Evolutionary conservation across 495 filamentous ascomycete species (phyloP).

Genomic region (Trichodelitschia bisporula): DNA sequence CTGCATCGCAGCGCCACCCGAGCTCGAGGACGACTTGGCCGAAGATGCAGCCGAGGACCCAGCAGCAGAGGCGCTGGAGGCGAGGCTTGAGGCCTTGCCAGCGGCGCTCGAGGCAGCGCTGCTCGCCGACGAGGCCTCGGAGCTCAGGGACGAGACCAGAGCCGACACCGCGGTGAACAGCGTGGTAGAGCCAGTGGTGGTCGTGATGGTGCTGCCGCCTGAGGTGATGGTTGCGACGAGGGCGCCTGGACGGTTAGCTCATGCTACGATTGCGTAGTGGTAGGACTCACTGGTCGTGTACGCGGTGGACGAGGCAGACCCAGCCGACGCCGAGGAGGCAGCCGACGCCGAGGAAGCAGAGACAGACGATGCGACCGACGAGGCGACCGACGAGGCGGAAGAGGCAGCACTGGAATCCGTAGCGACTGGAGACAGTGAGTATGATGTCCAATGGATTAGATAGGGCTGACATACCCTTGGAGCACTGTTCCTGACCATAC

Average conservation of each 20-base stretch:
- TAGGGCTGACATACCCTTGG: background rate
- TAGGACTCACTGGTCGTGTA: background rate
- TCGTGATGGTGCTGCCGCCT: background rate
- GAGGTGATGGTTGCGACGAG: constrained; percentile 1
- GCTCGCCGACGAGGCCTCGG: background rate
- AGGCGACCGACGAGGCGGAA: background rate
- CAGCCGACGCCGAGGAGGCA: no score
- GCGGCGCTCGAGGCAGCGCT: background rate
- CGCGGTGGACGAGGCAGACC: background rate
- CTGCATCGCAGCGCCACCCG: no score
- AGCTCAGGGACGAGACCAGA: background rate
- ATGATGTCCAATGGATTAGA: background rate
- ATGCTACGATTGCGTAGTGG: background rate
- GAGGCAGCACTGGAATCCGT: background rate
- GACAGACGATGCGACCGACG: background rate
- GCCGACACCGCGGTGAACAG: background rate
- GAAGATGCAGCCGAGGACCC: background rate
- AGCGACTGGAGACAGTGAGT: background rate
- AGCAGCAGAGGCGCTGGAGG: background rate
- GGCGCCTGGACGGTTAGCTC: background rate
- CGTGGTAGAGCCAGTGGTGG: background rate
- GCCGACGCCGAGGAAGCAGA: background rate
- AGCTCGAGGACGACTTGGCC: background rate
- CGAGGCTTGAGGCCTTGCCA: background rate
- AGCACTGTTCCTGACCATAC: background rate